These are phyloP conservation scores for Alternaria arbusti DNA, from an alignment of 2,329 filamentous ascomycete genomes.

Conservation along the genomic window DNA sequence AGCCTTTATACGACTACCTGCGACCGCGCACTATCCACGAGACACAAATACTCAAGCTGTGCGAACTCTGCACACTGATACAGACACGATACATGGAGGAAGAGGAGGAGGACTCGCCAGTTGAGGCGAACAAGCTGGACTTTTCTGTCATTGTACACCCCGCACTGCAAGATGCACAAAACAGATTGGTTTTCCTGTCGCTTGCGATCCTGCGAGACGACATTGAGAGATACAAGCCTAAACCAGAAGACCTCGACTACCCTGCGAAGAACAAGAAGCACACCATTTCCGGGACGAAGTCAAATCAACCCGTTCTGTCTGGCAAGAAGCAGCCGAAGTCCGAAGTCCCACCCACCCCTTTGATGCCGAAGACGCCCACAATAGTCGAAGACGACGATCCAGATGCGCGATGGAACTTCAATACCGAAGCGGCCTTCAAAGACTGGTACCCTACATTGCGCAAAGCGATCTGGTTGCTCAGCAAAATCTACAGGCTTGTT, in stretches of 20 bases:
- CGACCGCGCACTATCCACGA: slow-evolving; percentile 71
- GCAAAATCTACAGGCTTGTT: slow-evolving; percentile 72
- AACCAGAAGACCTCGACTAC: slow-evolving; percentile 70
- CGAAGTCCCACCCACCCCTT: slow-evolving; percentile 40
- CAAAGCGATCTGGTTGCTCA: slow-evolving; percentile 72
- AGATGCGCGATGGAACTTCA: slow-evolving; percentile 60
- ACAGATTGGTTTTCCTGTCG: slow-evolving; percentile 69
- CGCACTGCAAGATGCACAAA: slow-evolving; percentile 71
- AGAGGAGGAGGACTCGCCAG: slow-evolving; percentile 55
- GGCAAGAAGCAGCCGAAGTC: slow-evolving; percentile 58
- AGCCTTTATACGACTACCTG: slow-evolving; percentile 71
- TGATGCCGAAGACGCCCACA: slow-evolving; percentile 56
- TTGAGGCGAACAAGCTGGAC: slow-evolving; percentile 63
- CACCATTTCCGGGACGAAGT: slow-evolving; percentile 50
- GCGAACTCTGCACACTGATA: slow-evolving; percentile 69
- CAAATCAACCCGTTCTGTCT: slow-evolving; percentile 57
- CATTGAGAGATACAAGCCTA: slow-evolving; percentile 70
- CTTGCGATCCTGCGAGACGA: slow-evolving; percentile 68
- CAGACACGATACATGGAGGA: slow-evolving; percentile 69
- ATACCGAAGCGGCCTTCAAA: slow-evolving; percentile 62
- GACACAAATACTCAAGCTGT: slow-evolving; percentile 69
- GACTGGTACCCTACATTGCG: slow-evolving; percentile 72
- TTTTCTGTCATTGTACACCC: slow-evolving; percentile 68
- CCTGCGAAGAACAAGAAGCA: slow-evolving; percentile 59
- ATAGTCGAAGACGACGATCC: slow-evolving; percentile 60